Evolutionary conservation across 1,284 basidiomycete species (phyloP), one percentile per base, ranked within the genome.

Genomic region (Afroboletus lepidellus): DNA sequence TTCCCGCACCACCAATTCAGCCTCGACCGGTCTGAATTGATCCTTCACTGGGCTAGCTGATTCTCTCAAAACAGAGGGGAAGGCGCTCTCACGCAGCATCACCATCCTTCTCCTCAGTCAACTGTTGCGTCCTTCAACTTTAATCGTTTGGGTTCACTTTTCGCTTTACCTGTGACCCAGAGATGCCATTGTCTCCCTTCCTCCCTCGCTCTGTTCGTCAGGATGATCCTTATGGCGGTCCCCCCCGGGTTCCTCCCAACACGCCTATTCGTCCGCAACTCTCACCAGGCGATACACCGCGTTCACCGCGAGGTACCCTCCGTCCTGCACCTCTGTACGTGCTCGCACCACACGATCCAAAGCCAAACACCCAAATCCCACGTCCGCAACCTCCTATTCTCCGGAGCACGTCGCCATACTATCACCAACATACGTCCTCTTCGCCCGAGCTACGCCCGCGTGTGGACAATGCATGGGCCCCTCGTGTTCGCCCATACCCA

Each of bases 391-490:
- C 42, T 50, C 50, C 60, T 23, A 42, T 41, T 23, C 39, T 50
- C 30, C 64, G 48, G 25, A 51, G 41, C n/a, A 41, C 46, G 30
- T 50, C 54, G 1, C 42, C 52, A 8, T 57, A 41, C 33, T 41
- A 67, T 15, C 64, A 66, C 18, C 52, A 55, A 27, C 58, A 65
- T 21, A 67, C 61, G 8, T 54, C 64, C 11, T 61, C 64, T 46
- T 63, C 62, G 0, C 62, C 62, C 32, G 63, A 64, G 39, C 51
- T 67, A 30, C 51, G 60, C 34, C 62, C 64, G 33, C 60, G 48
- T 38, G 45, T 30, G 4, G 62, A 64, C 38, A 61, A 37, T 49
- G 32, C 55, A 44, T 63, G 57, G 62, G 49, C 61, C 3, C 63
- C 64, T 52, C 60, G 56, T 62, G 59, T 18, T 23, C 59, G 52